These are phyloP conservation scores for Endothia cerciana DNA, from an alignment of 2,329 filamentous ascomycete species.

Conservation along the genomic window DNA sequence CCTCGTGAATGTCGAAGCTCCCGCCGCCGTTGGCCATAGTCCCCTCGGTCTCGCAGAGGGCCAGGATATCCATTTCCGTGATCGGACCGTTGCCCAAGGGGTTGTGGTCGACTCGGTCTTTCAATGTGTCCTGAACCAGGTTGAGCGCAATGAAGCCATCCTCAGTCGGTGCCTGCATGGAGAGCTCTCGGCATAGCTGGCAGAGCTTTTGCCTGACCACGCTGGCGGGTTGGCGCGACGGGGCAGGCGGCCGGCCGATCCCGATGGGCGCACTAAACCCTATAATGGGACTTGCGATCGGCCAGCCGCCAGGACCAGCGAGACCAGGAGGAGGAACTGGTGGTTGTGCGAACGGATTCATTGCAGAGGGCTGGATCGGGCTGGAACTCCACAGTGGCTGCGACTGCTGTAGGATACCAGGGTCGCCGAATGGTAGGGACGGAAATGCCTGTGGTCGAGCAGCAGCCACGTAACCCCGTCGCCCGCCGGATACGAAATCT, in stretches of 20 bases:
- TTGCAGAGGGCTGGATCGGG: conserved; percentile 32
- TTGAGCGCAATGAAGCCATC: conserved; percentile 71
- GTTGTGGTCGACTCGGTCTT: conserved; percentile 65
- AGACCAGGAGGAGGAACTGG: conserved; percentile 54
- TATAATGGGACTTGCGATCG: conserved; percentile 34
- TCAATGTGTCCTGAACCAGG: conserved; percentile 52
- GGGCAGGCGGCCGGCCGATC: conserved; percentile 39
- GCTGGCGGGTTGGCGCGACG: conserved; percentile 62
- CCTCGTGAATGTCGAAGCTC: conserved; percentile 72
- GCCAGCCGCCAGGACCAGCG: conserved; percentile 41
- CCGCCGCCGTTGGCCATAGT: conserved; percentile 86
- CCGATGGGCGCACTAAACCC: conserved; percentile 39
- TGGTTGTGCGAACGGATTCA: conserved; percentile 30
- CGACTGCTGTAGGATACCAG: conserved; percentile 19
- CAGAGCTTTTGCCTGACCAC: conserved; percentile 77
- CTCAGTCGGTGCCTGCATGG: conserved; percentile 41
- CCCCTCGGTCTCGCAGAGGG: conserved; percentile 90
- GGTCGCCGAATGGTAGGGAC: conserved; percentile 37
- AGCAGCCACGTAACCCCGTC: conserved; percentile 55
- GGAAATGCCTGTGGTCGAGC: conserved; percentile 51
- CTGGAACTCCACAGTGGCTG: conserved; percentile 30
- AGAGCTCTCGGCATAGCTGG: conserved; percentile 71
- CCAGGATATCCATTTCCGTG: conserved; percentile 71
- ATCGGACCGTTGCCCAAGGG: conserved; percentile 43
- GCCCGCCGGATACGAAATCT: conserved; percentile 34